Conservation (phyloP, 1,284 basidiomycete genomes). For the Apiotrichum brassicae region DNA sequence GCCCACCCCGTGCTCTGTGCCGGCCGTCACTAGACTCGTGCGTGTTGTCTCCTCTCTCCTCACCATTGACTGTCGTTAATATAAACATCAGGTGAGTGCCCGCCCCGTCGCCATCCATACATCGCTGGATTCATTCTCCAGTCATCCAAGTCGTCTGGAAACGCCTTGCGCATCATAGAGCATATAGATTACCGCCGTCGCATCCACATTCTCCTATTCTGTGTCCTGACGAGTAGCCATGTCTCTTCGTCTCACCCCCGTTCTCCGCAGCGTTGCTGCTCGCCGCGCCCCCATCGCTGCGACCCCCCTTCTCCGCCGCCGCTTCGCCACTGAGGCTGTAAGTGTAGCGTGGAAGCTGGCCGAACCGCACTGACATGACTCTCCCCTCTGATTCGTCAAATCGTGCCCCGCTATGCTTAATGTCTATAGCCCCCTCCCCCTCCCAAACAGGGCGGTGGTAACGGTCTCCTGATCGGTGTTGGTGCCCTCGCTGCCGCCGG, state of each 20-base stretch:
- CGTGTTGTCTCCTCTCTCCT: too few relatives aligned
- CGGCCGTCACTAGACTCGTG: too few relatives aligned
- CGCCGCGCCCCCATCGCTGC: constrained; percentile 17
- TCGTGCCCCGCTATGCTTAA: constrained; percentile 11
- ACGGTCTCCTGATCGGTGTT: constrained; percentile 24
- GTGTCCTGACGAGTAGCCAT: constrained; percentile 13
- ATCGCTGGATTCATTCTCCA: too few relatives aligned
- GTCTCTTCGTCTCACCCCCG: constrained; percentile 32
- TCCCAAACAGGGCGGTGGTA: constrained; percentile 23
- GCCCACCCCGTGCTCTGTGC: too few relatives aligned
- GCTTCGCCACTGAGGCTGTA: constrained; percentile 31
- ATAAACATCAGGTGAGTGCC: too few relatives aligned
- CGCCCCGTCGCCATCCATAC: too few relatives aligned
- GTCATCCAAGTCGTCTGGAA: too few relatives aligned
- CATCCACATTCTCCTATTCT: too few relatives aligned
- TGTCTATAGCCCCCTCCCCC: constrained; percentile 27
- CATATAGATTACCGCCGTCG: too few relatives aligned
- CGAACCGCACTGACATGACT: neutral
- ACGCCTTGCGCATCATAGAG: too few relatives aligned
- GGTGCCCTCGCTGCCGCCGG: constrained; percentile 35
- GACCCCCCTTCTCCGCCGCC: constrained; percentile 24
- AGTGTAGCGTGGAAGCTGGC: constrained; percentile 13
- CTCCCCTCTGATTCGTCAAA: constrained; percentile 18
- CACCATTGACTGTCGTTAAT: too few relatives aligned
- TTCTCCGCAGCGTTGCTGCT: constrained; percentile 25